Base-by-base conservation (phyloP, 768 basidiomycete genomes). In the Pleurotus cornucopiae region DNA sequence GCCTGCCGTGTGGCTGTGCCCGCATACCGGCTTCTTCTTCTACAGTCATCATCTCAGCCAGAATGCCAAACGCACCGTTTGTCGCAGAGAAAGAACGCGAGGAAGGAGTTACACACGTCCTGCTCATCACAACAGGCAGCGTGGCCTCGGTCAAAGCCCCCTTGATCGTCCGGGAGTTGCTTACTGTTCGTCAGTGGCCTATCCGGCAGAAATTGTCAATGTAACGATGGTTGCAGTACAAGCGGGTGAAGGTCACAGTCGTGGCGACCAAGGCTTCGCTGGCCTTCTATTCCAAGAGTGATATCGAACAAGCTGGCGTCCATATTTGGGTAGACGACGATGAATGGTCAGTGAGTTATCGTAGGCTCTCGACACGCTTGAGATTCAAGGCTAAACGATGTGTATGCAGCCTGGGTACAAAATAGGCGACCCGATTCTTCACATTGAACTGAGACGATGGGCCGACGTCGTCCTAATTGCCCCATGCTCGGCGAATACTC, bases 401-500 rank as follows among this genome's bases (percentile, higher is more conserved):
- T 1, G 14, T 25, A 12, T 61, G 16, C 66, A 95, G 94, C 79
- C 74, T 20, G 80, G 78, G 63, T 91, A 83, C 65, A 81, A 80
- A 58, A 82, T 95, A 46, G 91, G 94, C 1, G 89, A 98, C 63
- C 93, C 94, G 0, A 96, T 98, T 55, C 78, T 98, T 23, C 97
- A 99, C 69, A 98, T 98, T 56, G 94, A 99, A 72, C 84, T 97
- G 2, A 73, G 94, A 34, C 75, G 86, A 55, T 98, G 97, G 97
- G 94, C 96, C 45, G 94, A 99, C 65, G 72, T 98, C 49, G 94
- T 98, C 49, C 85, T 99, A 47, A 81, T 99, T 48, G 93, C 93
- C 0, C 97, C 97, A 0, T 98, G 94, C 65, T 94, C 93, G 0
- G 95, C 96, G n/a, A 98, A 97, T 69, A 95, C 94, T 1, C 81